Conservation (phyloP, 192 early-diverging fungal species). For the Coemansia sp. region DNA sequence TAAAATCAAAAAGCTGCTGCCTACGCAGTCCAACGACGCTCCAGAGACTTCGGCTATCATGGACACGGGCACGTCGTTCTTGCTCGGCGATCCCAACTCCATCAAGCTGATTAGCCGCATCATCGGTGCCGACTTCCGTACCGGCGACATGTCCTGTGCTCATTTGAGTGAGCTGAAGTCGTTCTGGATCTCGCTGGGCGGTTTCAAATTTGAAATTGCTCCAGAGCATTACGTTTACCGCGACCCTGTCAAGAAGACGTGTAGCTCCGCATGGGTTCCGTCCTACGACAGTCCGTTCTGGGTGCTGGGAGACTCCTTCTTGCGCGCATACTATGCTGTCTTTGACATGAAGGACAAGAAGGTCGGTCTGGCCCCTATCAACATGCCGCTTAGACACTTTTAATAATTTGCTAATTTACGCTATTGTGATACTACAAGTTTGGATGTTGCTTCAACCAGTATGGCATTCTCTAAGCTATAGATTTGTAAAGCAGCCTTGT, state of each 20-base stretch:
- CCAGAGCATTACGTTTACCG: conserved; percentile 49
- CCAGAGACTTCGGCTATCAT: conserved; percentile 51
- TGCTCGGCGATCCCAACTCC: conserved; percentile 47
- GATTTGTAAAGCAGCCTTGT: conserved; percentile 30
- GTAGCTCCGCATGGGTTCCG: conserved; percentile 51
- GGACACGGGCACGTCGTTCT: conserved; percentile 49
- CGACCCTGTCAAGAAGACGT: conserved; percentile 41
- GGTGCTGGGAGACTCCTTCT: conserved; percentile 52
- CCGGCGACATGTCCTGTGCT: conserved; percentile 48
- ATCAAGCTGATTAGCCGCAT: conserved; percentile 52
- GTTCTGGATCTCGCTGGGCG: conserved; percentile 45
- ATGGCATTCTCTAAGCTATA: conserved; percentile 24
- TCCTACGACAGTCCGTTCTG: conserved; percentile 53
- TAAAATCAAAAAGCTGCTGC: conserved; percentile 47
- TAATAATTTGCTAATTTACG: conserved; percentile 1
- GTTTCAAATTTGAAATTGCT: conserved; percentile 48
- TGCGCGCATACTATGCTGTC: conserved; percentile 53
- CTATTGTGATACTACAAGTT: background rate
- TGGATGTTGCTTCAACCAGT: conserved; percentile 35
- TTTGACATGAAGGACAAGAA: conserved; percentile 51
- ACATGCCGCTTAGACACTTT: conserved; percentile 46
- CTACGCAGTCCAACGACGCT: conserved; percentile 5
- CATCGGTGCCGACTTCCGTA: conserved; percentile 50
- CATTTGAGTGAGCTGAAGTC: conserved; percentile 42
- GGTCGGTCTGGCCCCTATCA: conserved; percentile 52